These are phyloP conservation scores for Rhynchospora tenuis DNA, from an alignment of 176 grass and related monocot species.

Conservation along the genomic window DNA sequence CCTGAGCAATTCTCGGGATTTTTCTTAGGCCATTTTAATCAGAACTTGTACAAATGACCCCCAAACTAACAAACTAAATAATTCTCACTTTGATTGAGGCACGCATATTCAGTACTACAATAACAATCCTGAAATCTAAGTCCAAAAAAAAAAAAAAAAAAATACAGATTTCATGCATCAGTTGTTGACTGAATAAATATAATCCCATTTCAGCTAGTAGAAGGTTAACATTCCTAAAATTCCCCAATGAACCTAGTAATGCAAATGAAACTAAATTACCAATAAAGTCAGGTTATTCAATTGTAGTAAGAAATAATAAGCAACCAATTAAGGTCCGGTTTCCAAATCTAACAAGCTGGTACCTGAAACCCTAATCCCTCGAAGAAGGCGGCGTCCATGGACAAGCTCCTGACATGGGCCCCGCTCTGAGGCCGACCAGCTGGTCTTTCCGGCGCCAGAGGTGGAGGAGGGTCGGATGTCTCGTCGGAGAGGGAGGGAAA, in stretches of 20 bases:
- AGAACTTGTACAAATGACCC: background rate
- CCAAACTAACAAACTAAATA: background rate
- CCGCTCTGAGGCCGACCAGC: constrained; percentile 17
- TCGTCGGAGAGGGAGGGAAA: constrained; percentile 96
- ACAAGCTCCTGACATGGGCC: constrained; percentile 66
- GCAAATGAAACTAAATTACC: background rate
- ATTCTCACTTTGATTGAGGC: background rate
- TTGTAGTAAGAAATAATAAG: background rate
- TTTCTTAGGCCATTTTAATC: background rate
- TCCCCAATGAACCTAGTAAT: too few species aligned
- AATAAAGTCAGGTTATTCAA: background rate
- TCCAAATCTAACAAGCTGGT: background rate
- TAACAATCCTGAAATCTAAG: background rate
- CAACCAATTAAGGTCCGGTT: background rate
- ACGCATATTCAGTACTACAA: background rate
- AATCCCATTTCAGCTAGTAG: background rate
- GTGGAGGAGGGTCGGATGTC: constrained; percentile 35
- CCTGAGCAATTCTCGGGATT: too few species aligned
- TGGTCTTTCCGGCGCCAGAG: background rate
- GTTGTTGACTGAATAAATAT: background rate
- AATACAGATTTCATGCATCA: background rate
- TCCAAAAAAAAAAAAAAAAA: background rate
- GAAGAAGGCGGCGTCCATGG: constrained; percentile 89
- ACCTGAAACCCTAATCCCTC: constrained; percentile 62
- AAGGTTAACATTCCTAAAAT: background rate